phyloP scores from a whole-genome alignment of 495 filamentous ascomycete genomes.

The Neurospora sp. region DNA sequence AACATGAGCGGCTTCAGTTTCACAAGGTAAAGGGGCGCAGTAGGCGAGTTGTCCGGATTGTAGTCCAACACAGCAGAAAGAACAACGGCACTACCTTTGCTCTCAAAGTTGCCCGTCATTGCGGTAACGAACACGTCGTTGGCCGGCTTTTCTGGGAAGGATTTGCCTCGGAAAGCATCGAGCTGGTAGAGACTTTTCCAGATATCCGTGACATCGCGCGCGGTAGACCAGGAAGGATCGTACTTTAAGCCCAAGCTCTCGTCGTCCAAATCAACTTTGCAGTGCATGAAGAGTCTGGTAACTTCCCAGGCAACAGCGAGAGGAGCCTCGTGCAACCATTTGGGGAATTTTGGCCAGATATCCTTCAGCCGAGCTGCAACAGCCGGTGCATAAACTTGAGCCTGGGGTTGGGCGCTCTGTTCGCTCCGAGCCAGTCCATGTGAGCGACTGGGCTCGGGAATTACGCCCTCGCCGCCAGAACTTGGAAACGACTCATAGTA shows the following conservation, averaged over 20 bases:
- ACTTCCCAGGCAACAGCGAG: conserved; percentile 38
- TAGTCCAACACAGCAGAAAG: conserved; percentile 25
- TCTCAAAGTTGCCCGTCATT: conserved; percentile 24
- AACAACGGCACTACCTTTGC: conserved; percentile 22
- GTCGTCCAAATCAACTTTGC: conserved; percentile 25
- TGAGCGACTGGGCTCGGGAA: background rate
- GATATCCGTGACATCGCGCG: conserved; percentile 15
- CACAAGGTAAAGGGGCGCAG: conserved; percentile 27
- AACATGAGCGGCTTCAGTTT: conserved; percentile 29
- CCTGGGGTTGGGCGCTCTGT: background rate
- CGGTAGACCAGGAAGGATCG: conserved; percentile 25
- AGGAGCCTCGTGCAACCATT: conserved; percentile 26
- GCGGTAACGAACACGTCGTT: conserved; percentile 27
- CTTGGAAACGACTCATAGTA: background rate
- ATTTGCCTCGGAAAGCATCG: conserved; percentile 26
- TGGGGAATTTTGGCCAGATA: conserved; percentile 28
- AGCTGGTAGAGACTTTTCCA: conserved; percentile 25
- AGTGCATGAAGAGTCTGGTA: conserved; percentile 32
- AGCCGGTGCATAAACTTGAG: background rate
- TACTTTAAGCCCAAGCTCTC: conserved; percentile 17
- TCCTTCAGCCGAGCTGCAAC: conserved; percentile 10
- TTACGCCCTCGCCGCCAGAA: background rate
- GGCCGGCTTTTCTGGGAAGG: conserved; percentile 28
- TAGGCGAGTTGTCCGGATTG: conserved; percentile 13
- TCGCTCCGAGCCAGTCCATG: background rate